phyloP scores from a whole-genome alignment of 257 asterid species.

The Solanum clarkiae region DNA sequence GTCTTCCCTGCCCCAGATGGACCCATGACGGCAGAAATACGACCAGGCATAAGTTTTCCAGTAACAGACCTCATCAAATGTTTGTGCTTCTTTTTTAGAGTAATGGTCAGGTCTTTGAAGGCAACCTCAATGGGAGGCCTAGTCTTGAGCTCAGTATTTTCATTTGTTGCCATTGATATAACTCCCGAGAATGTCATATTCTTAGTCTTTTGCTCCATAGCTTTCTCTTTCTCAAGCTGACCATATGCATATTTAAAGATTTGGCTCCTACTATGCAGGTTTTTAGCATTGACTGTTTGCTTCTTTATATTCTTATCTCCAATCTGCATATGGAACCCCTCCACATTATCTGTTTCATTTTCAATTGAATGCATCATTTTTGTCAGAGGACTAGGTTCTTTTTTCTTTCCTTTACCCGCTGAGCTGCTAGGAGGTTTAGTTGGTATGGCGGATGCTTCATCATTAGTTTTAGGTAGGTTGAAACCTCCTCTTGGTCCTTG shows the following conservation, averaged over 20 bases:
- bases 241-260: slow-evolving; percentile 90
- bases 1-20: slow-evolving; percentile 99
- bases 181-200: slow-evolving; percentile 85
- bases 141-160: slow-evolving; percentile 31
- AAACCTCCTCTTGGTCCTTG: slow-evolving; percentile 11
- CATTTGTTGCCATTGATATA: slow-evolving; percentile 77
- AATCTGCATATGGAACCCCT: slow-evolving; percentile 50
- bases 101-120: slow-evolving; percentile 77
- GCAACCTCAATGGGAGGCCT: slow-evolving; percentile 79
- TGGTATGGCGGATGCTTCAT: slow-evolving; percentile 17
- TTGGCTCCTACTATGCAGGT: slow-evolving; percentile 78
- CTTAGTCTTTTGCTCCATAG: slow-evolving; percentile 66
- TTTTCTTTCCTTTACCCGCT: slow-evolving; percentile 25
- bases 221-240: slow-evolving; percentile 93
- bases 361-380: slow-evolving; percentile 57
- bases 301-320: slow-evolving; percentile 71
- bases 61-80: slow-evolving; percentile 84
- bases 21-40: slow-evolving; percentile 93
- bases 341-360: slow-evolving; percentile 38
- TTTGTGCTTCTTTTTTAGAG: slow-evolving; percentile 58
- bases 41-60: slow-evolving; percentile 71
- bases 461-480: background rate
- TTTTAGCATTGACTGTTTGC: slow-evolving; percentile 42
- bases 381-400: slow-evolving; percentile 42
- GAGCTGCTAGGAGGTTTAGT: slow-evolving; percentile 13